Evolutionary conservation across 768 basidiomycete species (phyloP), one percentile per base, ranked within the genome.

Genomic region (Cantharellus cinnabarinus): DNA sequence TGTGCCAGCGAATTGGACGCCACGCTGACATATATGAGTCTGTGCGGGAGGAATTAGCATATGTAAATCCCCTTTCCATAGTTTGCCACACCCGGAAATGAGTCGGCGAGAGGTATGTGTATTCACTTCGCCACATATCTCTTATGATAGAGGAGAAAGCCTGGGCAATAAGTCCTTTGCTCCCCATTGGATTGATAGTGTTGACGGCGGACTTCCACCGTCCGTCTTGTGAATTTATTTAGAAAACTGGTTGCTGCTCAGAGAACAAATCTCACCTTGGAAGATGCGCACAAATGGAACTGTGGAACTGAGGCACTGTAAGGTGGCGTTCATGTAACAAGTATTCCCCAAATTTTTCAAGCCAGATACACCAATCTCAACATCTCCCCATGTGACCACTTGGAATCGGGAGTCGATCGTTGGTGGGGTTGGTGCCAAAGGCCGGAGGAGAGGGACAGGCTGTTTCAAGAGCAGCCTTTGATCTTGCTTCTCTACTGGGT

Each of bases 261-360:
- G 14, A 37, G 52, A 54, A 10, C 10, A 54, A 54, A 56, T 29
- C 79, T 42, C 67, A 91, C 90, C 85, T 3, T 81, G 83, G 66
- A 99, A 98, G 72, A 93, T 97, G 58, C 82, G 77, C 39, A 91
- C 80, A 69, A 99, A 94, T 0, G 94, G 94, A 4, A 86, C 80
- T 0, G 94, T 95, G 0, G 93, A 93, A 67, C 83, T 90, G 67
- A 99, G 73, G 69, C 95, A 99, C 70, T 99, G 95, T 14, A 99
- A 79, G 3, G 90, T 91, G 39, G 95, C 88, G 68, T 98, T 98
- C 90, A 98, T 98, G 68, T 98, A 99, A 69, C 95, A 99, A 4
- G 95, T 99, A 68, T 97, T 98, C 15, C 86, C 83, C 61, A 98
- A 67, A 68, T 99, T 99, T 77, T 93, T 93, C 67, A 99, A 69